Conservation (phyloP, 495 filamentous ascomycete species). For the Xanthoparmelia taractica region DNA sequence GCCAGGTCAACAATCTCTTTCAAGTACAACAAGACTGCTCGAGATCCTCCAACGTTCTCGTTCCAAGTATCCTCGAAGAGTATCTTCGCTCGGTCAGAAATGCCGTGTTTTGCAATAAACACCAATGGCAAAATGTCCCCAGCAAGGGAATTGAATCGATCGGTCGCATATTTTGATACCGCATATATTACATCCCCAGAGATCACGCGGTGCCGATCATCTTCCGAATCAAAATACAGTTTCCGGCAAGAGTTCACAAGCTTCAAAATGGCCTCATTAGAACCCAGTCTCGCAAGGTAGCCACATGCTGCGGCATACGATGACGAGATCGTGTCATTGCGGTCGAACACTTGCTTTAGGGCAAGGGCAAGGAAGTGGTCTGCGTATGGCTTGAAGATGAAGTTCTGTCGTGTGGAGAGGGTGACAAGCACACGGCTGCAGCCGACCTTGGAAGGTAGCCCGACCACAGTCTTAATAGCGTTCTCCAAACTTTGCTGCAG, state of each 20-base stretch:
- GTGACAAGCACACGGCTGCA: constrained; percentile 73
- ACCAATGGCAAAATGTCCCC: constrained; percentile 71
- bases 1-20: constrained; percentile 69
- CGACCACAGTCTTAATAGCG: constrained; percentile 76
- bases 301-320: constrained; percentile 80
- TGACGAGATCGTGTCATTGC: constrained; percentile 81
- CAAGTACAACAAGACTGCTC: constrained; percentile 74
- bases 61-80: constrained; percentile 77
- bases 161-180: constrained; percentile 77
- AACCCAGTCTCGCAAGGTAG: constrained; percentile 70
- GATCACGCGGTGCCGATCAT: constrained; percentile 62
- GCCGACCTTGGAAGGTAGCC: constrained; percentile 87
- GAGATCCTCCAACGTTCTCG: constrained; percentile 77
- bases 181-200: constrained; percentile 72
- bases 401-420: constrained; percentile 69
- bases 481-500: constrained; percentile 64
- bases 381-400: constrained; percentile 68
- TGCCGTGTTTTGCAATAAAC: constrained; percentile 80
- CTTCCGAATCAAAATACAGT: constrained; percentile 73
- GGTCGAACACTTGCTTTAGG: constrained; percentile 72
- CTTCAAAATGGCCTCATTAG: constrained; percentile 58
- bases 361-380: constrained; percentile 69
- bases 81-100: constrained; percentile 64
- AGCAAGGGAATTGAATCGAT: constrained; percentile 75
- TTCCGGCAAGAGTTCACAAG: constrained; percentile 58